Base-by-base conservation (phyloP, 345 rosid genomes). In the Nephelium lappaceum region DNA sequence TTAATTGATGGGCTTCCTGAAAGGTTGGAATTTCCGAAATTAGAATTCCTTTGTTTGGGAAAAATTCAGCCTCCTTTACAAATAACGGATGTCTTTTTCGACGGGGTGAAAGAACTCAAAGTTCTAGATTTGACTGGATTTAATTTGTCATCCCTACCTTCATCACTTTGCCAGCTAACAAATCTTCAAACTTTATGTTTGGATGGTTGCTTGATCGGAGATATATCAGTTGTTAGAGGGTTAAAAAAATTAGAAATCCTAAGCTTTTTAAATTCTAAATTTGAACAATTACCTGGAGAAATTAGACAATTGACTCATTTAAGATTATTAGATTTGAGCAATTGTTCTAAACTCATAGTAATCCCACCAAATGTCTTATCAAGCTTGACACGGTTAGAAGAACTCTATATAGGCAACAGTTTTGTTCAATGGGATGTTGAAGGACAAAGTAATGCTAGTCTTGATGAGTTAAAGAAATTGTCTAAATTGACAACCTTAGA, bases 281-380 rank as follows among this genome's bases (percentile, higher is more conserved):
- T 85, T 65, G 42, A 61, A 5, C 39, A 61, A 23, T 53, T 85
- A 19, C 81, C 84, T 0, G 8, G 0, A 47, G 73, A 79, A 70
- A 69, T 85, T 1, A 11, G 76, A 62, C 36, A 77, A 1, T 43
- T 83, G 42, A 75, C 75, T 8, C 15, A 31, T 12, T 77, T 83
- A 9, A 77, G 19, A 15, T 6, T 65, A 2, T 24, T 85, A 19
- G 77, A 83, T 31, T 70, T 85, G 71, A 70, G 21, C 5, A 0
- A 11, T 11, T 85, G 84, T 57, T 0, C 12, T 5, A 7, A 24
- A 27, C 83, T 85, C 14, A 27, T 45, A 73, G 69, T 57, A 8
- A 83, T 86, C 25, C 18, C 74, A 2, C 80, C 86, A 14, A 69
- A 66, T 71, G 72, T 83, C 3, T 12, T 86, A 5, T 39, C 77